A percentile compares a stretch with the other conserved stretches of the same genome.
Conservation (phyloP, 225 moss, liverwort and hornwort species). For the Pseudoscleropodium purum region DNA sequence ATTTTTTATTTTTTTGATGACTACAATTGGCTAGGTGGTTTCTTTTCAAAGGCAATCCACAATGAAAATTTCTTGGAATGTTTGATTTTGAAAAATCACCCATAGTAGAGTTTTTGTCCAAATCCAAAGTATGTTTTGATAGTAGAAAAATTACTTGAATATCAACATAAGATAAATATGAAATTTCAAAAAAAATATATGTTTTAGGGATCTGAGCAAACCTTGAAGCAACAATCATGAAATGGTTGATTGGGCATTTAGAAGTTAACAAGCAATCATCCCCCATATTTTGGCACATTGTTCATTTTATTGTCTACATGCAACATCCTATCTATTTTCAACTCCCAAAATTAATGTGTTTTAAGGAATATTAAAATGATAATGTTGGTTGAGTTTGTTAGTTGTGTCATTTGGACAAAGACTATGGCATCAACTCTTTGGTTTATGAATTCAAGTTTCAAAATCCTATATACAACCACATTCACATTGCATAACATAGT, state of each 20-base stretch:
- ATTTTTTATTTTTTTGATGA: no score
- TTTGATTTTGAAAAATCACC: not conserved
- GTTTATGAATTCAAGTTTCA: no score
- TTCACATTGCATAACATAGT: no score
- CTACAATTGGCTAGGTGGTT: not conserved
- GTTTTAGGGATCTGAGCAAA: accelerated
- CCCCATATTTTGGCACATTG: not conserved
- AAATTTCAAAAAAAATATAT: not conserved
- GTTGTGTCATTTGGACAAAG: no score
- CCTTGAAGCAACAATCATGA: accelerated
- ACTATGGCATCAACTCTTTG: no score
- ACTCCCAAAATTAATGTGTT: no score
- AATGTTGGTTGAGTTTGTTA: no score
- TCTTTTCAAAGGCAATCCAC: not conserved
- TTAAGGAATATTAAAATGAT: no score
- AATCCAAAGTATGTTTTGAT: not conserved
- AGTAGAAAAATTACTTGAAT: not conserved
- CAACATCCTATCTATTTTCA: no score
- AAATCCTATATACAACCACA: no score
- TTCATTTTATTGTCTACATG: not conserved
- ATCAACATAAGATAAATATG: not conserved
- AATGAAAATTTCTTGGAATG: not conserved
- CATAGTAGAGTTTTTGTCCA: not conserved
- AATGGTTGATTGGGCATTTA: not conserved
- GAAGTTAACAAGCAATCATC: not conserved